These are phyloP conservation scores for Penicillium antarcticum DNA, from an alignment of 495 filamentous ascomycete species.

Conservation along the genomic window DNA sequence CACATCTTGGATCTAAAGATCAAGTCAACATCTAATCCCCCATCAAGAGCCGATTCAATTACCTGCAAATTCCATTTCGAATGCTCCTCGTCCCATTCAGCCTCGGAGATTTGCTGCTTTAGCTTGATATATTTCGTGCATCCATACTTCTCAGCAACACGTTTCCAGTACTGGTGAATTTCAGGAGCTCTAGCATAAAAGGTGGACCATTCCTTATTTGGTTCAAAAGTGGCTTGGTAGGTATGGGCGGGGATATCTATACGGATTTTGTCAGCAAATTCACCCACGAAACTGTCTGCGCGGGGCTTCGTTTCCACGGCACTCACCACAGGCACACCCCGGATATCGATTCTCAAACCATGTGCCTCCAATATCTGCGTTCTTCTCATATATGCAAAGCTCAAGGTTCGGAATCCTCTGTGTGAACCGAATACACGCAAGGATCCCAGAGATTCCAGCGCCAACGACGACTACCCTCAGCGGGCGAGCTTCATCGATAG, in stretches of 20 bases:
- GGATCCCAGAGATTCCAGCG: conserved; percentile 62
- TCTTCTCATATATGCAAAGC: conserved; percentile 76
- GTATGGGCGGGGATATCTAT: conserved; percentile 43
- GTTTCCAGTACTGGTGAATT: conserved; percentile 56
- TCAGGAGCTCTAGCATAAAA: conserved; percentile 56
- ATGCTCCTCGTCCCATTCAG: conserved; percentile 36
- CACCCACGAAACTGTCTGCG: not conserved
- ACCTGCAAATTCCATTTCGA: conserved; percentile 49
- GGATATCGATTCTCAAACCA: conserved; percentile 74
- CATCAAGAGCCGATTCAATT: not conserved
- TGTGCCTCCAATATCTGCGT: conserved; percentile 65
- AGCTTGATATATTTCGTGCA: conserved; percentile 38
- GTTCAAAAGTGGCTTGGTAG: conserved; percentile 52
- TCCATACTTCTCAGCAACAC: conserved; percentile 41
- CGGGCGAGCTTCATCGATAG: conserved; percentile 55
- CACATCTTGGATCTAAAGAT: conserved; percentile 37
- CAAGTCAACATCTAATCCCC: not conserved
- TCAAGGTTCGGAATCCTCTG: conserved; percentile 57
- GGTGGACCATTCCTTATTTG: conserved; percentile 56
- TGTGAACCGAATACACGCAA: conserved; percentile 57
- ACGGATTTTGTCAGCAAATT: not conserved
- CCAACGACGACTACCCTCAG: conserved; percentile 62
- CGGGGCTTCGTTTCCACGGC: too few relatives aligned
- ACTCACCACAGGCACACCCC: conserved; percentile 53
- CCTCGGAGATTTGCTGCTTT: conserved; percentile 32